These are phyloP conservation scores for Dothidotthia symphoricarpi DNA, from an alignment of 2,329 filamentous ascomycete species.

Conservation along the genomic window DNA sequence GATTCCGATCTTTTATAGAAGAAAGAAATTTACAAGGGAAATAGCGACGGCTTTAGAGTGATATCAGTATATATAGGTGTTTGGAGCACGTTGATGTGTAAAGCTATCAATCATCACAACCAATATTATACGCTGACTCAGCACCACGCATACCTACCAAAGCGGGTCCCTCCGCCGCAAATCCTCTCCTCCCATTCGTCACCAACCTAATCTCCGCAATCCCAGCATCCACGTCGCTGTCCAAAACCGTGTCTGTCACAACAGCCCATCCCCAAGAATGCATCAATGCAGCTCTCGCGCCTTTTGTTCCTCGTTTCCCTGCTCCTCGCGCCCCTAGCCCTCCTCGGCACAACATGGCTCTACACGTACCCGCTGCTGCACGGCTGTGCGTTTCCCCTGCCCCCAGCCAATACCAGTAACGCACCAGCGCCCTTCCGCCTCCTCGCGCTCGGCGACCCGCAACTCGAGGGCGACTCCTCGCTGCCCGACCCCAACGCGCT, in stretches of 20 bases:
- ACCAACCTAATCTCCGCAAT: not conserved
- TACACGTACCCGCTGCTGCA: slow-evolving; percentile 82
- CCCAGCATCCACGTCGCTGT: not conserved
- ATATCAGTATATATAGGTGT: too few relatives aligned
- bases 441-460: slow-evolving; percentile 84
- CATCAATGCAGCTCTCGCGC: slow-evolving; percentile 53
- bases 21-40: too few relatives aligned
- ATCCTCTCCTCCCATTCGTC: not conserved
- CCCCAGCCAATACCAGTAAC: slow-evolving; percentile 4
- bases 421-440: slow-evolving; percentile 73
- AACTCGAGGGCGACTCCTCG: slow-evolving; percentile 88
- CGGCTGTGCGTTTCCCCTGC: slow-evolving; percentile 72
- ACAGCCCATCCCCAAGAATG: slow-evolving; percentile 24
- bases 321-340: slow-evolving; percentile 62
- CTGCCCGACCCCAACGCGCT: slow-evolving; percentile 54
- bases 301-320: slow-evolving; percentile 48
- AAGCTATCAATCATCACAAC: too few relatives aligned
- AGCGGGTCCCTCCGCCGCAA: too few relatives aligned
- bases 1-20: too few relatives aligned
- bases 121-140: too few relatives aligned
- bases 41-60: too few relatives aligned
- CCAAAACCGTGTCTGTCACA: too few relatives aligned
- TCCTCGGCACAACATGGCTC: slow-evolving; percentile 71
- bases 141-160: too few relatives aligned
- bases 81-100: too few relatives aligned